Base-by-base conservation (phyloP, 805 yeast species). In the Hanseniaspora clermontiae region DNA sequence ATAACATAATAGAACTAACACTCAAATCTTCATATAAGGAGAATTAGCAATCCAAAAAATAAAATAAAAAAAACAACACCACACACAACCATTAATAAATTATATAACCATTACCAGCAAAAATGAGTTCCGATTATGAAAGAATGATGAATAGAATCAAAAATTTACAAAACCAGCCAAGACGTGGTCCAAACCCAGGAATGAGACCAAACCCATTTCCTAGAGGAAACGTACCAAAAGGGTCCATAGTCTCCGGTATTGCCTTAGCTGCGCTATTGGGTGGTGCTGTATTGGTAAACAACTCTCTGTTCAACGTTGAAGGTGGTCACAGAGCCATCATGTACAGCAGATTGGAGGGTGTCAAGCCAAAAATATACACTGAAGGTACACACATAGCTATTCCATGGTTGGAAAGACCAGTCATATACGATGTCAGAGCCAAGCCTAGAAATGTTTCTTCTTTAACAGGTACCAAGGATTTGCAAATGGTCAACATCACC, bases 401-500 rank as follows among this genome's bases (percentile, higher is more conserved):
- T 61, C 98, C 98, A 43, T 90, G 97, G 90, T 72, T 93, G 55
- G 97, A 93, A 71, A 84, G 87, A 51, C 96, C 98, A 43, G 77
- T 89, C 51, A 80, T 89, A 53, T 93, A 85, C 70, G 97, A 93
- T 68, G 95, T 93, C 59, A 81, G 98, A 65, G 97, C 98, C 49
- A 91, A 88, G 69, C 98, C 98, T 59, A 82, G 97, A 72, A 89
- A 89, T 63, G 95, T 93, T 59, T 87, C 97, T 14, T 87, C 96
- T 29, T 78, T 95, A 65, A 93, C 98, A 1, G 98, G 98, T 62
- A 93, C 98, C 24, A 93, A 93, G 74, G 98, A 93, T 72, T 78
- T 93, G 68, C 98, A 93, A 74, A 93, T 93, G 98, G 98, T 93
- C 51, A 93, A 89, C 71, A 91, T 93, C 67, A 91, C 97, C n/a